Conservation (phyloP, 2,329 filamentous ascomycete species). For the Chaetomium sp. region DNA sequence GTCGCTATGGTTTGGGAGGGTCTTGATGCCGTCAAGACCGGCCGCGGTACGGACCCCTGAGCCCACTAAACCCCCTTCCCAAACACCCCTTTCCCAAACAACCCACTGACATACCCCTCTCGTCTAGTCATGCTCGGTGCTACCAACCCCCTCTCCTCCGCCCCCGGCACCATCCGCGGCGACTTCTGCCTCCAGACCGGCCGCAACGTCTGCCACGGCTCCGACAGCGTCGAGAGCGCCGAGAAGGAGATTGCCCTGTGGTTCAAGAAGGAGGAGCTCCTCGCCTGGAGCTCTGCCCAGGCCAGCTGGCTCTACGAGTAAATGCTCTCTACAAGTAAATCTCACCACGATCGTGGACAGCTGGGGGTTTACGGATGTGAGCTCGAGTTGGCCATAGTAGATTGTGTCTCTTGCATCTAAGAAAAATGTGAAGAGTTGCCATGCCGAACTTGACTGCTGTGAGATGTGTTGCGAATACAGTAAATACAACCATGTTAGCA, state of each 20-base stretch:
- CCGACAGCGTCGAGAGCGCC: conserved; percentile 96
- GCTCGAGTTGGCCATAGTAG: no score
- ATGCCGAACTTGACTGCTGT: no score
- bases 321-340: conserved; percentile 1
- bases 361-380: no score
- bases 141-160: conserved; percentile 94
- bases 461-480: no score
- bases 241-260: conserved; percentile 99
- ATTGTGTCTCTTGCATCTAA: no score
- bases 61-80: conserved; percentile 4
- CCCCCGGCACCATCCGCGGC: conserved; percentile 96
- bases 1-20: conserved; percentile 99
- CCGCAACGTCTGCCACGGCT: conserved; percentile 99
- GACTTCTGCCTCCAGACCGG: conserved; percentile 73
- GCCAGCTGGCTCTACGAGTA: conserved; percentile 94
- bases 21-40: conserved; percentile 97
- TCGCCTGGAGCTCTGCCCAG: conserved; percentile 77
- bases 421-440: no score
- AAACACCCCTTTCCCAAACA: conserved; percentile 8
- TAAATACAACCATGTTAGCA: no score
- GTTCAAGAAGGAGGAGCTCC: conserved; percentile 86
- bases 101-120: background rate
- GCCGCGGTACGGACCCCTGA: conserved; percentile 61
- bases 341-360: no score
- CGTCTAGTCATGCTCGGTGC: conserved; percentile 78